Base-by-base conservation (phyloP, 176 grass and related monocot genomes). In the Aegilops longissima region DNA sequence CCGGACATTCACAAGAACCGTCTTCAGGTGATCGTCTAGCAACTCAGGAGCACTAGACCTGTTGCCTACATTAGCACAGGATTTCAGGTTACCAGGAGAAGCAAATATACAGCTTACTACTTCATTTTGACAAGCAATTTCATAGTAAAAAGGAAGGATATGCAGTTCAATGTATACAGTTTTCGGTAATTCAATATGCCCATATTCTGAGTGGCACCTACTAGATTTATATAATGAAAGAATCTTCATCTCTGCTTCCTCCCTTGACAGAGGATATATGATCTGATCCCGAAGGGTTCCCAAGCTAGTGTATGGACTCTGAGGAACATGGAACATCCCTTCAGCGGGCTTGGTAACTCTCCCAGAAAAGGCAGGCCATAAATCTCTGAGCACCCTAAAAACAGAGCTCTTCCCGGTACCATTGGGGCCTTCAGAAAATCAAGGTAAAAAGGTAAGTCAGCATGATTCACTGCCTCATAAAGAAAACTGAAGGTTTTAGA, bases 371-470 rank as follows among this genome's bases (percentile, higher is more conserved):
- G 90, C 91, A 20, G 94, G 97, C 97, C 97, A 99, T 70, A 99
- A 86, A 73, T 90, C 97, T 88, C 89, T 76, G 47, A 99, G 93
- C 17, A 92, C 94, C 89, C 97, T 93, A 76, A 99, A 96, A 83
- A 99, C 88, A 76, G 94, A 96, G 92, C 94, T 99, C 87, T 99
- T 99, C 75, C 97, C 97, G 25, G 94, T 94, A 58, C 97, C 97
- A 89, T 98, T 98, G 47, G 97, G 97, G 79, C 97, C 97, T 99
- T 82, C 84, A 85, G 36, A 77, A 84, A 73, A 72, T 42, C 8
- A 92, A 71, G 52, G 29, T 42, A 63, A 76, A 59, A 87, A 14
- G 5, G 66, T 30, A 42, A 6, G 81, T 81, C 13, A 82, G 59
- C 78, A 84, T 25, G 84, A 70, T 49, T 80, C 49, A 82, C 61